These are phyloP conservation scores for Vachellia pachyceras DNA, from an alignment of 306 rosid species.

Conservation along the genomic window DNA sequence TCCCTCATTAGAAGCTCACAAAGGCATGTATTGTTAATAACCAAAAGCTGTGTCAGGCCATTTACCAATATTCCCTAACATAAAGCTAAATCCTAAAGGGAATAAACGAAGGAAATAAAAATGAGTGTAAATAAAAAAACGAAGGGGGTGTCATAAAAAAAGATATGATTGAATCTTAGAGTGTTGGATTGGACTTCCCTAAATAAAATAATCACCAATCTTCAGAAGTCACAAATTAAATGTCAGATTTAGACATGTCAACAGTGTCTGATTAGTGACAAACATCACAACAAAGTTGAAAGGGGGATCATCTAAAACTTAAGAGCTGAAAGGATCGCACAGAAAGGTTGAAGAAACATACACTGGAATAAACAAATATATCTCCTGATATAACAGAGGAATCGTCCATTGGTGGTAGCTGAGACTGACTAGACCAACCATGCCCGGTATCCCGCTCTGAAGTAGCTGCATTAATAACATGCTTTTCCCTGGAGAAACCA, in stretches of 20 bases:
- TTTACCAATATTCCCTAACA: slow-evolving; percentile 6
- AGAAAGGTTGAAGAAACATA: slow-evolving; percentile 61
- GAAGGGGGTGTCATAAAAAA: not conserved
- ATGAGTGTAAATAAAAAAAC: not conserved
- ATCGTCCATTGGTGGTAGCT: slow-evolving; percentile 56
- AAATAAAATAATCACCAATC: not conserved
- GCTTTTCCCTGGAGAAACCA: slow-evolving; percentile 58
- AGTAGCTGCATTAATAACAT: slow-evolving; percentile 45
- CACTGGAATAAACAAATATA: slow-evolving; percentile 48
- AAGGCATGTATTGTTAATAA: not conserved
- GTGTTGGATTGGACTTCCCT: not conserved
- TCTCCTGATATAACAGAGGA: slow-evolving; percentile 56
- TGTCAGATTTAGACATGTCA: not conserved
- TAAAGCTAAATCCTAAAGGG: not conserved
- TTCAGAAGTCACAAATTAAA: slow-evolving; percentile 2
- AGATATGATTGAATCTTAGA: not conserved
- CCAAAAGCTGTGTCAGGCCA: slow-evolving; percentile 15
- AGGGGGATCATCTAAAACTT: slow-evolving; percentile 13
- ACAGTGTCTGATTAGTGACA: not conserved
- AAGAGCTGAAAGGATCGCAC: slow-evolving; percentile 14
- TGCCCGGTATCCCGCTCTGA: slow-evolving; percentile 54
- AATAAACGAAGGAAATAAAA: not conserved
- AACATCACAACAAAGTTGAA: not conserved
- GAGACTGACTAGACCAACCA: slow-evolving; percentile 65
- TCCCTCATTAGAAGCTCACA: not conserved